These are phyloP conservation scores for Solanum appendiculatum DNA, from an alignment of 257 asterid genomes.

Conservation along the genomic window DNA sequence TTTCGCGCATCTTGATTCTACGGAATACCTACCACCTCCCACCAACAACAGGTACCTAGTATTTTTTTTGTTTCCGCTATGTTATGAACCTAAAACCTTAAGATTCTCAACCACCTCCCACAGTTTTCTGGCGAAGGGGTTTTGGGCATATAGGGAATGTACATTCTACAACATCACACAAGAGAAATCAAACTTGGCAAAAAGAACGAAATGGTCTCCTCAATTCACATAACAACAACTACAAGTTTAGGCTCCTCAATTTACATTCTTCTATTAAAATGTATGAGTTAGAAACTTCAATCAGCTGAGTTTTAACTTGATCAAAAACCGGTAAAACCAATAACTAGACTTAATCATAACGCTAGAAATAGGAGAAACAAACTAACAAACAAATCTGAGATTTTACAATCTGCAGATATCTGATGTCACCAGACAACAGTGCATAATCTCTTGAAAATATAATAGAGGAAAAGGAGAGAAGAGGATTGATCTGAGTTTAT, in stretches of 20 bases:
- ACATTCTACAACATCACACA: neutral
- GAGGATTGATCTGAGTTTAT: neutral
- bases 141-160: neutral
- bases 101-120: no score
- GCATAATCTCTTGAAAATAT: neutral
- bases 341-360: neutral
- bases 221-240: neutral
- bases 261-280: neutral
- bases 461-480: neutral
- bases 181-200: neutral
- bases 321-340: neutral
- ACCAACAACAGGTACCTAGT: no score
- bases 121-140: neutral
- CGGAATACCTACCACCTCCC: no score
- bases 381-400: neutral
- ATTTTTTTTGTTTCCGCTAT: no score
- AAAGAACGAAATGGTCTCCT: neutral
- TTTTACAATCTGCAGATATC: neutral
- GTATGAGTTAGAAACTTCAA: neutral
- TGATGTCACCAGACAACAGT: neutral
- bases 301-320: neutral
- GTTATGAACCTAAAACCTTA: no score
- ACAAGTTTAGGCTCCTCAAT: neutral
- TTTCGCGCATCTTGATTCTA: no score
- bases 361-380: neutral